Percentiles rank a stretch among this genome's conserved stretches.
These are phyloP conservation scores for Peronospora farinosa DNA, from an alignment of 352 stramenopile species.

Conservation along the genomic window DNA sequence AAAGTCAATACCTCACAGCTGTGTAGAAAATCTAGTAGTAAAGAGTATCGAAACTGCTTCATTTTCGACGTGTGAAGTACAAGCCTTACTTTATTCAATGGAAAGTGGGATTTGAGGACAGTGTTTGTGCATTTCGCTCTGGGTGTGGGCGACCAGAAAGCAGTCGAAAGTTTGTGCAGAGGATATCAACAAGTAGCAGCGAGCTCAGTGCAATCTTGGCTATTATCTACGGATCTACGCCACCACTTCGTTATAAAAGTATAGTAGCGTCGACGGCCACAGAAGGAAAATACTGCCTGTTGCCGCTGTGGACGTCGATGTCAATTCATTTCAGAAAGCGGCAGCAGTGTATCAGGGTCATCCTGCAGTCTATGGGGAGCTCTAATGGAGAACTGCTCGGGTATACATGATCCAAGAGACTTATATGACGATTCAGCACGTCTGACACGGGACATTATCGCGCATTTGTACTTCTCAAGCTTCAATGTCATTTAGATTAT, in stretches of 20 bases:
- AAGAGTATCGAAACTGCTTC: constrained; percentile 5
- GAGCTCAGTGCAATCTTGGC: constrained; percentile 5
- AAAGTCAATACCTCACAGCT: too few species aligned
- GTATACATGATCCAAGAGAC: too few species aligned
- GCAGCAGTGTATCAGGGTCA: constrained; percentile 26
- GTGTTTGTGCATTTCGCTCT: constrained; percentile 4
- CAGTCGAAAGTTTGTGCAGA: constrained; percentile 6
- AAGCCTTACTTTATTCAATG: background rate
- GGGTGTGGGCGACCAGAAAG: constrained; percentile 3
- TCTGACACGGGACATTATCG: constrained; percentile 38
- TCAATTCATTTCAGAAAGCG: constrained; percentile 8
- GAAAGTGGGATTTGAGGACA: background rate
- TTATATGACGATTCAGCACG: constrained; percentile 18
- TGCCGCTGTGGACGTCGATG: too few species aligned
- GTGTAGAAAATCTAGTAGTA: too few species aligned
- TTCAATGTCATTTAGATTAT: too few species aligned
- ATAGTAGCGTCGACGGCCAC: constrained; percentile 1
- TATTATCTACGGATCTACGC: constrained; percentile 8
- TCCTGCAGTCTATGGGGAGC: too few species aligned
- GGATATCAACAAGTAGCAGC: constrained; percentile 18
- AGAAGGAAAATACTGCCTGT: constrained; percentile 1
- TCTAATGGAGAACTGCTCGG: too few species aligned
- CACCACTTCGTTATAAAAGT: constrained; percentile 11
- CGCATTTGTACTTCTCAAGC: constrained; percentile 9
- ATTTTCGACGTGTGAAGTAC: constrained; percentile 1